Evolutionary conservation across 1,284 basidiomycete genomes (phyloP), one percentile per base, ranked within the genome.

Genomic region (Ceraceosorus guamensis): DNA sequence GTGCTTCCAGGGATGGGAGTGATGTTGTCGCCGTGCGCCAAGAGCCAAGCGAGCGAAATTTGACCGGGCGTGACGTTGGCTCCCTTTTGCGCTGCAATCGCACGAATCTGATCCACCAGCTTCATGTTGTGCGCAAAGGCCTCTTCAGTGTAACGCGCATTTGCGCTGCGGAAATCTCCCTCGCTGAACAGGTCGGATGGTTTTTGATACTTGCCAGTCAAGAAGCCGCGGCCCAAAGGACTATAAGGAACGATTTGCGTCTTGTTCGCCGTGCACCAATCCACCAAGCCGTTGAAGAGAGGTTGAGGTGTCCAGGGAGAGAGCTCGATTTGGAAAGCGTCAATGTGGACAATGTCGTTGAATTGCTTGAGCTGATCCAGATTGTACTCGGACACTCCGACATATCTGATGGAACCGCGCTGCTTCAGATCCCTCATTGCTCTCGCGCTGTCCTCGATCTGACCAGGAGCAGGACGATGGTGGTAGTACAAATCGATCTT

Each of bases 361-460:
- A 60, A 60, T 1, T 45, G 35, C 31, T 63, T 48, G n/a, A 70
- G 57, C 46, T 63, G 63, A 10, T 62, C 65, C 3, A 63, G 55
- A 43, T 55, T 65, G 62, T 76, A 77, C 57, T 77, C 76, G 35
- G 60, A 70, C 60, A 88, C 71, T 56, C 87, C 89, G 61, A 91
- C 87, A 76, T 87, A 86, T 78, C 83, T 86, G 4, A 79, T 82
- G 52, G 86, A 74, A 14, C 85, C 85, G 46, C 81, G 80, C 60
- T 87, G 85, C 50, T 85, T 84, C 52, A 89, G 81, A 63, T 82
- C 80, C 75, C 90, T 88, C 81, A 89, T 82, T 14, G 32, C 52
- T 24, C 41, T 30, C 14, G 48, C 52, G 8, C 8, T 8, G 37
- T 41, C 37, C 8, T n/a, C n/a, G 37, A 41, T 41, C 34, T 45